A percentile compares a stretch with the other conserved stretches of the same genome.
Evolutionary conservation across 192 early-diverging fungal species (phyloP).

Genomic region (Backusella tuberculispora): DNA sequence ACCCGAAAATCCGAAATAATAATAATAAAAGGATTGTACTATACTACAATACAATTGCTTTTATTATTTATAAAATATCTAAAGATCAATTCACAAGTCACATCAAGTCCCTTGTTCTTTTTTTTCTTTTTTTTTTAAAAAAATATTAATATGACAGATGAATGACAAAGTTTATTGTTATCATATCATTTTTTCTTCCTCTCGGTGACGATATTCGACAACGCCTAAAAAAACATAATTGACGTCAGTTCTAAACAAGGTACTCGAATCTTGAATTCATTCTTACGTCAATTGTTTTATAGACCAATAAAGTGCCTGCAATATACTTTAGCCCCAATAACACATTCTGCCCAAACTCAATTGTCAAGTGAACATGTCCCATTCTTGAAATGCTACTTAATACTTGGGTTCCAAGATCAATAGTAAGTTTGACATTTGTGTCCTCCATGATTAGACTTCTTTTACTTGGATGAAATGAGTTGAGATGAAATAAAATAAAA

Average conservation of each 20-base stretch:
- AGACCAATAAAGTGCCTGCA: background rate
- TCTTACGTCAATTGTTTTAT: slow-evolving; percentile 23
- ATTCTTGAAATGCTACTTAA: background rate
- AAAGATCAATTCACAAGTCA: slow-evolving; percentile 9
- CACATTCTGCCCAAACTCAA: slow-evolving; percentile 9
- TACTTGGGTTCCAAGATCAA: slow-evolving; percentile 3
- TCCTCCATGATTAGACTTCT: background rate
- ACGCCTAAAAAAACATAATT: slow-evolving; percentile 2
- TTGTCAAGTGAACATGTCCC: background rate
- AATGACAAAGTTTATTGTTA: background rate
- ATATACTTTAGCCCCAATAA: slow-evolving; percentile 2
- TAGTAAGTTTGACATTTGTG: slow-evolving; percentile 17
- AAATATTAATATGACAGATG: background rate
- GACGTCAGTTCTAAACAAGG: slow-evolving; percentile 7
- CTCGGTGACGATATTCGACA: background rate
- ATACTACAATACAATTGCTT: no score
- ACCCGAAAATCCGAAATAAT: background rate
- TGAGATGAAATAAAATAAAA: background rate
- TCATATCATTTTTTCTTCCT: background rate
- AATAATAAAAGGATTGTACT: background rate
- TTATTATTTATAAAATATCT: background rate
- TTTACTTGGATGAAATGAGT: background rate
- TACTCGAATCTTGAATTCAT: background rate
- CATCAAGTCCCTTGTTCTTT: background rate
- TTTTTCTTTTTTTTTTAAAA: background rate